Base-by-base conservation (phyloP, 768 basidiomycete species). In the Kwoniella europaea region DNA sequence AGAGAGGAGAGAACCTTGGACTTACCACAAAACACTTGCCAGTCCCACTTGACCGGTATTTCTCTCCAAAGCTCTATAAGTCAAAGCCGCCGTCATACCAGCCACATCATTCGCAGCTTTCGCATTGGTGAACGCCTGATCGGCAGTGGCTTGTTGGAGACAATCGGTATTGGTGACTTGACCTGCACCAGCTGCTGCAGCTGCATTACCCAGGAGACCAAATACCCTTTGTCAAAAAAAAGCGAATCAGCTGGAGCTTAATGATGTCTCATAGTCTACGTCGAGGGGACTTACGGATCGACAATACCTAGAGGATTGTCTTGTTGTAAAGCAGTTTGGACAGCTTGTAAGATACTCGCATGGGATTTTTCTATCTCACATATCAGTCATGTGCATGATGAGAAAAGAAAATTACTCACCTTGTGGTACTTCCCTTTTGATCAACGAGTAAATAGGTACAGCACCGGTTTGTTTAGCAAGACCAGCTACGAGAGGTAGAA, bases 121-220 rank as follows among this genome's bases (percentile, higher is more conserved):
- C 54, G 90, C 89, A 78, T 91, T 91, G 43, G 89, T 89, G 85
- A 91, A 91, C 0, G 90, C 90, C 77, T 88, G 89, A 75, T 90
- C 89, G 57, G 89, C 89, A 6, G 86, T 87, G 0, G 88, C 88
- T 84, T 89, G 88, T 76, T 90, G 89, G 20, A 91, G 85, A 79
- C 90, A 90, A 65, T 86, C 87, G 10, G 87, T 79, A 75, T 90
- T 87, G 87, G 88, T 85, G 74, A 90, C 86, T 56, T 86, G 85
- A 5, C 90, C 90, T 53, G 84, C 84, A 58, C 89, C 89, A 0
- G 67, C 77, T 1, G 86, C 79, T 3, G 89, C 90, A n/a, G 89
- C 90, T 18, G 88, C 89, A 74, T 89, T 86, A 15, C 89, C 90
- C 27, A 91, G 85, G 27, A 90, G 87, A 67, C 85, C 88, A 71